A percentile compares a stretch with the other conserved stretches of the same genome.
These are phyloP conservation scores for Fusarium tanahbumbuense DNA, from an alignment of 2,329 filamentous ascomycete genomes.

Conservation along the genomic window DNA sequence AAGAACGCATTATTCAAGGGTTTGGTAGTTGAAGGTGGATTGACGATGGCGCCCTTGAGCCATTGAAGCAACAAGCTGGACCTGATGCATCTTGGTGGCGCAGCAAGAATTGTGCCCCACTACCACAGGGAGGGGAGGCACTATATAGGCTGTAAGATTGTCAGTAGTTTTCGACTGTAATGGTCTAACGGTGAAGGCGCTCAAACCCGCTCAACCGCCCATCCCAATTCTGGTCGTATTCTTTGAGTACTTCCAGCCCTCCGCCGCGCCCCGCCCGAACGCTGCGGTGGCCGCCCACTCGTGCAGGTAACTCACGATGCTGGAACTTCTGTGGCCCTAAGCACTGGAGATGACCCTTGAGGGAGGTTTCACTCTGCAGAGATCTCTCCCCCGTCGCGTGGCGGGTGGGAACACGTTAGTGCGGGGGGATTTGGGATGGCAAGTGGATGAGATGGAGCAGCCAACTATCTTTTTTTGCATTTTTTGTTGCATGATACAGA, in stretches of 20 bases:
- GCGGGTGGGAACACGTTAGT: slow-evolving; percentile 75
- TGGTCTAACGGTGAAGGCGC: slow-evolving; percentile 71
- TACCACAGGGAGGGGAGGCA: fast-evolving
- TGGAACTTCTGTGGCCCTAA: slow-evolving; percentile 66
- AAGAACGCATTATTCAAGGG: background rate
- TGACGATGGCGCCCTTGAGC: background rate
- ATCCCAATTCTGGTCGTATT: slow-evolving; percentile 56
- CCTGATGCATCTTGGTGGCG: background rate
- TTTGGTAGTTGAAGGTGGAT: background rate
- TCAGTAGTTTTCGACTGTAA: slow-evolving; percentile 62
- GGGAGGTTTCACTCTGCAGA: slow-evolving; percentile 80
- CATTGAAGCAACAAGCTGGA: slow-evolving; percentile 1
- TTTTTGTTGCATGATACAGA: slow-evolving; percentile 42
- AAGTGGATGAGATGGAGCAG: slow-evolving; percentile 64
- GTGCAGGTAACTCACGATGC: slow-evolving; percentile 74
- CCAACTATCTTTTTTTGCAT: slow-evolving; percentile 57
- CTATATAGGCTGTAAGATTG: slow-evolving; percentile 44
- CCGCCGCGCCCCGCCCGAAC: slow-evolving; percentile 75
- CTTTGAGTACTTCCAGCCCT: slow-evolving; percentile 57
- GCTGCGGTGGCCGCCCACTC: slow-evolving; percentile 74
- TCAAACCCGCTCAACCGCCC: slow-evolving; percentile 63
- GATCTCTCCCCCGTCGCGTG: slow-evolving; percentile 76
- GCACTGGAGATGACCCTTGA: slow-evolving; percentile 77
- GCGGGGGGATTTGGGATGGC: slow-evolving; percentile 67
- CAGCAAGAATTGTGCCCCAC: background rate